These are phyloP conservation scores for Nakazawaea populi DNA, from an alignment of 805 yeast genomes.

Conservation along the genomic window DNA sequence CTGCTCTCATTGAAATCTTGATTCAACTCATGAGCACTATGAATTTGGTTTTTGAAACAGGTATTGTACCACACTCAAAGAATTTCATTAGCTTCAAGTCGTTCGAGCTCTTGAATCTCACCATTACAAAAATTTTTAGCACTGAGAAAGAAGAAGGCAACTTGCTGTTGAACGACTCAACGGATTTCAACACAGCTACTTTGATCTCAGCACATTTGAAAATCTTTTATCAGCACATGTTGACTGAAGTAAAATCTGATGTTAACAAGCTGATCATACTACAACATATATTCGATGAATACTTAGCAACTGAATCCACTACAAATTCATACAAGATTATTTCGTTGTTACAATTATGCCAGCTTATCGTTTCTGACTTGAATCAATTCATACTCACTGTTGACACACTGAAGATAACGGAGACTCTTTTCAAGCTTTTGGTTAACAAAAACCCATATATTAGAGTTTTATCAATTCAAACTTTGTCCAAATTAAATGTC, in stretches of 20 bases:
- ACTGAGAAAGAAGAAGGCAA: background rate
- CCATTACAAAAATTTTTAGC: constrained; percentile 20
- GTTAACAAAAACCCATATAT: constrained; percentile 31
- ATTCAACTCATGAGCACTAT: constrained; percentile 24
- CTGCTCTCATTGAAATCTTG: constrained; percentile 22
- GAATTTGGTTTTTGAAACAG: constrained; percentile 25
- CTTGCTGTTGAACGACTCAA: background rate
- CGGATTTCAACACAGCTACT: constrained; percentile 15
- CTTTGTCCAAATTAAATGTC: constrained; percentile 20
- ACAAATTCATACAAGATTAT: constrained; percentile 12
- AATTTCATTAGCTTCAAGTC: constrained; percentile 25
- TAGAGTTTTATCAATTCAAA: constrained; percentile 34
- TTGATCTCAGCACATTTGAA: constrained; percentile 22
- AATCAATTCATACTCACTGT: constrained; percentile 26
- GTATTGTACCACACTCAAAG: constrained; percentile 18
- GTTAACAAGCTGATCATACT: constrained; percentile 25
- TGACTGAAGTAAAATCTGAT: constrained; percentile 27
- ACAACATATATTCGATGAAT: constrained; percentile 4
- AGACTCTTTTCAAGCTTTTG: constrained; percentile 29
- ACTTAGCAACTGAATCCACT: background rate
- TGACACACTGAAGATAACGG: constrained; percentile 22
- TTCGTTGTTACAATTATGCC: constrained; percentile 21
- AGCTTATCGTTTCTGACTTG: constrained; percentile 21
- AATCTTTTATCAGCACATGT: constrained; percentile 20
- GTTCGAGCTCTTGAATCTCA: constrained; percentile 20